Base-by-base conservation (phyloP, 805 yeast genomes). In the Saccharomycopsis vini region DNA sequence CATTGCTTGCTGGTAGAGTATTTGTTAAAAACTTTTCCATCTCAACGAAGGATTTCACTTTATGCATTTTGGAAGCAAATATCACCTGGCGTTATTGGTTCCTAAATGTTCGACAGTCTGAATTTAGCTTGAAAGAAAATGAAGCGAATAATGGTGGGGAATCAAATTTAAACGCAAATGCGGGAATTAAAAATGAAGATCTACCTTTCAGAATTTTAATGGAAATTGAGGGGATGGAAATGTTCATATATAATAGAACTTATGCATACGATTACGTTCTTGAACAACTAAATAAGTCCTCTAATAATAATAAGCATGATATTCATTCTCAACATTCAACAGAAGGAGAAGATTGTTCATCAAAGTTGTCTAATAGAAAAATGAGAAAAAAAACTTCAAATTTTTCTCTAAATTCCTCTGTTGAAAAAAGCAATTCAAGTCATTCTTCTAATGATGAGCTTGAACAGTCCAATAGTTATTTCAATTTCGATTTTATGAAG, bases 1-100 rank as follows among this genome's bases (percentile, higher is more conserved):
- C 95, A 1, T 69, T 84, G 5, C 64, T 92, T 1, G 95, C 88
- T 3, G 97, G 97, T 1, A 71, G 95, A 23, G 44, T 90, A 6
- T 76, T 84, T 56, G 77, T 88, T 56, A 82, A 81, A 52, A 86
- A 88, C 58, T 57, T 89, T 16, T 74, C 83, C 3, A 67, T 85
- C 10, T 74, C 84, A 4, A 82, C 87, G n/a, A 68, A 76, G 39
- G 81, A 89, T 61, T 77, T 77, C 49, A 77, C 95, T 2, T 56
- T 86, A 1, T 73, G 86, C 7, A 68, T 84, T 1, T 70, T 84
- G 22, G 79, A 80, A 48, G 82, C 90, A 1, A 75, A 77, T 53
- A 56, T 90, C 22, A 84, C 95, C 0, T 92, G 97, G 97, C 62
- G 94, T 48, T 90, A 87, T 59, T 92, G 97, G 97, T 64, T 86